phyloP scores from a whole-genome alignment of 805 yeast species.

The Saccharomycopsis malanga region DNA sequence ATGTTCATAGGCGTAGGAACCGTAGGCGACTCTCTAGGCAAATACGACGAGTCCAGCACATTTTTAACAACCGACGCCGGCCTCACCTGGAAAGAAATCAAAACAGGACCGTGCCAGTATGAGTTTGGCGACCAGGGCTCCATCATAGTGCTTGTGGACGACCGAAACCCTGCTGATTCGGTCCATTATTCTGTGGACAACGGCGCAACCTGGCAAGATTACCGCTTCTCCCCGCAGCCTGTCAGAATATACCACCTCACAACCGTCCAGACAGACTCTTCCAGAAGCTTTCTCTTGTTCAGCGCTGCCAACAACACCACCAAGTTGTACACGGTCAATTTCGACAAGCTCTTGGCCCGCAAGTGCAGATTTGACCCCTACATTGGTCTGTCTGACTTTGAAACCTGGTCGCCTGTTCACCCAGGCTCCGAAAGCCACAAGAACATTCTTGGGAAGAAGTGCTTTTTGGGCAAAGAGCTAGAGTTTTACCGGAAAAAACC shows the following conservation, averaged over 20 bases:
- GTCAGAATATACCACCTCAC: slow-evolving; percentile 28
- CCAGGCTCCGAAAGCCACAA: slow-evolving; percentile 36
- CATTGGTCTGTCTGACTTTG: slow-evolving; percentile 43
- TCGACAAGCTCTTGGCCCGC: slow-evolving; percentile 37
- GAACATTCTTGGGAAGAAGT: slow-evolving; percentile 26
- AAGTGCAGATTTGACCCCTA: slow-evolving; percentile 16
- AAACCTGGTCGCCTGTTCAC: slow-evolving; percentile 53
- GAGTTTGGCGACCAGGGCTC: slow-evolving; percentile 97
- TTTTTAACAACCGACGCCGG: slow-evolving; percentile 86
- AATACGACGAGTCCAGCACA: slow-evolving; percentile 52
- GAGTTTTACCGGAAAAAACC: slow-evolving; percentile 51
- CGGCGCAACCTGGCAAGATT: slow-evolving; percentile 69
- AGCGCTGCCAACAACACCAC: slow-evolving; percentile 32
- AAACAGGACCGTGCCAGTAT: slow-evolving; percentile 77
- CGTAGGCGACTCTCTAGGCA: slow-evolving; percentile 56
- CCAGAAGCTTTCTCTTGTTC: slow-evolving; percentile 66
- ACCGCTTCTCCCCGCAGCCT: slow-evolving; percentile 45
- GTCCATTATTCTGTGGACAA: slow-evolving; percentile 66
- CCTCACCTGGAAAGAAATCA: slow-evolving; percentile 72
- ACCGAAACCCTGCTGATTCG: slow-evolving; percentile 48
- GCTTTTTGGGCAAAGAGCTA: slow-evolving; percentile 66
- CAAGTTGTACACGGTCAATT: slow-evolving; percentile 47
- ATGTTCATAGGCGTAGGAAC: slow-evolving; percentile 82
- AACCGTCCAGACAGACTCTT: slow-evolving; percentile 84
- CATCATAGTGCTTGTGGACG: slow-evolving; percentile 63